Evolutionary conservation across 148 eudicot species (phyloP).

Genomic region (Rhododendron henanense): DNA sequence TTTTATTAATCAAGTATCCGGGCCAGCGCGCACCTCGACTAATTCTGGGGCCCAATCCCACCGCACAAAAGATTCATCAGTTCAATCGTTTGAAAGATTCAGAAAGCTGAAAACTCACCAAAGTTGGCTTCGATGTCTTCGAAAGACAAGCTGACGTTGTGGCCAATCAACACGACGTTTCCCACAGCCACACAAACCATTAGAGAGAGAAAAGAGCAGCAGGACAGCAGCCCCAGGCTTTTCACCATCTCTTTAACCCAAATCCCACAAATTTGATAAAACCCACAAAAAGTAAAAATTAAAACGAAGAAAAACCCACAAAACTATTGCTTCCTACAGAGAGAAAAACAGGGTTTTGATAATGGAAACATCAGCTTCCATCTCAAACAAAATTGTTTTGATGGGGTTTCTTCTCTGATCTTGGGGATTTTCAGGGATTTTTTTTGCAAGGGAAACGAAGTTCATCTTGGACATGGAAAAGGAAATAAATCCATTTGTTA

Average conservation of each 20-base stretch:
- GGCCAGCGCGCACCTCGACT: neutral
- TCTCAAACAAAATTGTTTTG: neutral
- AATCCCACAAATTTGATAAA: neutral
- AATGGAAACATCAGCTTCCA: slow-evolving; percentile 3
- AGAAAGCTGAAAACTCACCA: slow-evolving; percentile 44
- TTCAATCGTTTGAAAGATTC: neutral
- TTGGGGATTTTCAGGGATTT: neutral
- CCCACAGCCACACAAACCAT: slow-evolving; percentile 32
- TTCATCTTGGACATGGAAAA: neutral
- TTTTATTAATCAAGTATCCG: neutral
- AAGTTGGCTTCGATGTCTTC: slow-evolving; percentile 81
- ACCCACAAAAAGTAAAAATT: neutral
- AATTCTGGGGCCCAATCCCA: neutral
- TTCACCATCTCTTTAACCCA: slow-evolving; percentile 15
- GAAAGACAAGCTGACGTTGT: slow-evolving; percentile 49
- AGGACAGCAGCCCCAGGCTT: slow-evolving; percentile 20
- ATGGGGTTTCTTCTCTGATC: neutral
- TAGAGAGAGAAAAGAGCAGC: slow-evolving; percentile 23
- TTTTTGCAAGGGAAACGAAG: neutral
- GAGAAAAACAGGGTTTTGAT: neutral
- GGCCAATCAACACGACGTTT: slow-evolving; percentile 49
- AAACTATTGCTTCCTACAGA: neutral
- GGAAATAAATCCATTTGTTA: neutral
- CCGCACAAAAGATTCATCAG: neutral
- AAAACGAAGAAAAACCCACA: neutral